Base-by-base conservation (phyloP, 164 flowering plant species). In the Tetrastigma voinierianum region DNA sequence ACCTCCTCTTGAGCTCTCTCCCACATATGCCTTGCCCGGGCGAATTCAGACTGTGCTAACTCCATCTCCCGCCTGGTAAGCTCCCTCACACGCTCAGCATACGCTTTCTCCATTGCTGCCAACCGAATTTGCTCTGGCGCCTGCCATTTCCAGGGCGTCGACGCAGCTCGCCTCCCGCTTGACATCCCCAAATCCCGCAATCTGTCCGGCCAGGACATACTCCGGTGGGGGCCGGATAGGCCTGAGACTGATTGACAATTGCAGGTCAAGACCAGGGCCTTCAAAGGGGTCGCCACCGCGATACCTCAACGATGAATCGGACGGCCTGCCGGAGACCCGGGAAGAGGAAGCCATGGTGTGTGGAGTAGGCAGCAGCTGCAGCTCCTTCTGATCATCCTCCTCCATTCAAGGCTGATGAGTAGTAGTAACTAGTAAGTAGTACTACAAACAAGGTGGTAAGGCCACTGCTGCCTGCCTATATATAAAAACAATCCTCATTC, bases 41-140 rank as follows among this genome's bases (percentile, higher is more conserved):
- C 81, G 52, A 95, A 89, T 64, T 95, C 98, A 2, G 90, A 78
- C 69, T 95, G 92, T 3, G 98, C 98, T 74, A 87, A 48, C 83
- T 91, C 96, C 87, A 91, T 95, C 74, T 95, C 98, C 68, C 85
- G 62, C 79, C 86, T 77, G 7, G 96, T 84, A 44, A 91, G 82
- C 81, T 91, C 98, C 68, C 90, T 80, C 64, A 91, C 86, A 17
- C 89, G 72, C 86, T 95, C 98, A 6, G 98, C 97, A 46, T 95
- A 90, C 17, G 97, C 96, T 78, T 85, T 95, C 70, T 95, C 98
- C 57, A 85, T 74, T 0, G 92, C 83, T 4, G 98, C 98, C 61
- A 91, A 49, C 62, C 96, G 74, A 43, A 89, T 84, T 65, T 95
- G 96, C 83, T 95, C 98, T 7, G 88, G 82, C 9, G 96, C 92